These are phyloP conservation scores for Chaetomidium leptoderma DNA, from an alignment of 495 filamentous ascomycete genomes.

Conservation along the genomic window DNA sequence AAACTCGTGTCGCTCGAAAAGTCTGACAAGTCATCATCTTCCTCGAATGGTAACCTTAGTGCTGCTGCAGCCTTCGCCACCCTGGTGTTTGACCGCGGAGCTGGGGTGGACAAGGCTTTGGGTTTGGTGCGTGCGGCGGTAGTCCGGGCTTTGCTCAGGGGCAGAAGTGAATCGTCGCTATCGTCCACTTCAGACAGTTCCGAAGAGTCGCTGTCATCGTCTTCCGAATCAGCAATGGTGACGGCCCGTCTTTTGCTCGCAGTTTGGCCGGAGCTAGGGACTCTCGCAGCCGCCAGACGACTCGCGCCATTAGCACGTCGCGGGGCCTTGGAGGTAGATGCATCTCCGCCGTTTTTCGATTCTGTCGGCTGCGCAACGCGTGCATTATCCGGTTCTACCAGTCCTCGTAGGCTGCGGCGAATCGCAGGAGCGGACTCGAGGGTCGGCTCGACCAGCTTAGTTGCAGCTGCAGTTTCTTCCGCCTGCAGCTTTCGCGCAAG, in stretches of 20 bases:
- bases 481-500: constrained; percentile 58
- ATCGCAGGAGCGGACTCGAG: not conserved
- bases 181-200: constrained; percentile 10
- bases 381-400: not conserved
- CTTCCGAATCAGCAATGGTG: constrained; percentile 15
- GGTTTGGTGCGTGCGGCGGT: not conserved
- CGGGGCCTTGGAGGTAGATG: not conserved
- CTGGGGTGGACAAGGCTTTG: not conserved
- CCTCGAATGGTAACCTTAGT: not conserved
- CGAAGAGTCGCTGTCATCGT: not conserved
- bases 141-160: not conserved
- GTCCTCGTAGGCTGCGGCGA: constrained; percentile 15
- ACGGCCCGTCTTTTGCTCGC: constrained; percentile 12
- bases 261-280: not conserved
- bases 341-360: not conserved
- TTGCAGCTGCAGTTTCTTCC: constrained; percentile 50
- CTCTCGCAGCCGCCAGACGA: not conserved
- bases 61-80: not conserved
- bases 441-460: constrained; percentile 1
- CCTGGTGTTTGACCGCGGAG: not conserved
- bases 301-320: not conserved
- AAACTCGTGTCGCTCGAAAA: constrained; percentile 11
- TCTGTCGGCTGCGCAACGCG: not conserved
- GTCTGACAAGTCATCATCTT: constrained; percentile 8
- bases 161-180: constrained; percentile 15